Base-by-base conservation (phyloP, 106 monocot genomes). In the Posidonia australis region DNA sequence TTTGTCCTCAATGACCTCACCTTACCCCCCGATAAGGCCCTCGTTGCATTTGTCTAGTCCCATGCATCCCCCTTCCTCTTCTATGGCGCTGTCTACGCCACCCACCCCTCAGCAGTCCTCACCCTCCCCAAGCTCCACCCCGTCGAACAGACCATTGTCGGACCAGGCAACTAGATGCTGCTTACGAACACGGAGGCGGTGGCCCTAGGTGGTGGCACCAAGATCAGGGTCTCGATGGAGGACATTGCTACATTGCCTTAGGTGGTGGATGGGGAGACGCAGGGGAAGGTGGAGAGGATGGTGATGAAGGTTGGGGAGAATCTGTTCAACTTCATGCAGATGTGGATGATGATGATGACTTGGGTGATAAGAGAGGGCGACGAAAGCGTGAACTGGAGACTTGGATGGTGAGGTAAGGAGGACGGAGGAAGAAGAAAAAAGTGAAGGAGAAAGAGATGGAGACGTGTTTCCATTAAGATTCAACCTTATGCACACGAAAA, bases 251-350 rank as follows among this genome's bases (percentile, higher is more conserved):
- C 80, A 70, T 71, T 87, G n/a, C 94, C 94, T 2, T 68, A 84
- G 44, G 77, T 78, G 18, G 67, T 68, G 13, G 94, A 96, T 42
- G 86, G 77, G 47, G 85, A 75, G 22, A 72, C 67, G n/a, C 82
- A 77, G 78, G 66, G 42, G 74, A 70, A 69, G 71, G 75, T 75
- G 5, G 94, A 86, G 81, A 70, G 67, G 42, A 59, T 90, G 63
- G 94, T 86, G 23, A 52, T 90, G 43, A 54, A 48, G 28, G 86
- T 96, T 20, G 94, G 90, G 13, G 90, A 96, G 84, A 90, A 87
- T 64, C 77, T 96, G 51, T 90, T 96, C 59, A 90, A 96, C 58
- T 96, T 80, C 76, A 90, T 96, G 94, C 90, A 90, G 78, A n/a
- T n/a, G n/a, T n/a, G n/a, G n/a, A n/a, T n/a, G n/a, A n/a, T n/a